A percentile compares a stretch with the other conserved stretches of the same genome.
phyloP scores from a whole-genome alignment of 2,329 filamentous ascomycete species.

The Ceratocystis destructans region DNA sequence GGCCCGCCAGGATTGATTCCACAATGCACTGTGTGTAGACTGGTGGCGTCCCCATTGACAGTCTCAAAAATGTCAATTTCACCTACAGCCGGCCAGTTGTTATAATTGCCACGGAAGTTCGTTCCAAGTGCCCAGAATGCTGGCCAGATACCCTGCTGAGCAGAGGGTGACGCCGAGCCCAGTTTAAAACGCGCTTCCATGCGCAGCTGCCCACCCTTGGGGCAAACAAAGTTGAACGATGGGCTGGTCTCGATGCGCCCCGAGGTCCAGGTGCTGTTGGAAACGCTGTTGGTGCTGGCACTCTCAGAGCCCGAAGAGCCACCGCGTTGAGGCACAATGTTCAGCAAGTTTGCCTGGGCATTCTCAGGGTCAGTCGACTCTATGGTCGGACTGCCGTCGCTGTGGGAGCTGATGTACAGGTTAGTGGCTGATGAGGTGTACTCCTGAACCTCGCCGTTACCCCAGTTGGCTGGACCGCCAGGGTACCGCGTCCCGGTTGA shows the following conservation, averaged over 20 bases:
- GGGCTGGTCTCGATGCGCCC: constrained; percentile 31
- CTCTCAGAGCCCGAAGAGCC: background rate
- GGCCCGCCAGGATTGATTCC: constrained; percentile 29
- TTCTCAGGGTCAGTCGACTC: background rate
- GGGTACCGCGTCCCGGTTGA: constrained; percentile 34
- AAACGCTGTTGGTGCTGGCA: constrained; percentile 15
- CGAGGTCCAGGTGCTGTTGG: constrained; percentile 30
- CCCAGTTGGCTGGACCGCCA: constrained; percentile 34
- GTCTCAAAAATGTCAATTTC: constrained; percentile 36
- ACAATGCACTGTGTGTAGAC: constrained; percentile 32
- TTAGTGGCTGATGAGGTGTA: constrained; percentile 32
- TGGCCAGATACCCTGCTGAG: constrained; percentile 33
- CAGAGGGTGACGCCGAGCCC: constrained; percentile 22
- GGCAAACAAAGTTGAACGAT: constrained; percentile 27
- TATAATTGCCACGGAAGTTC: constrained; percentile 28
- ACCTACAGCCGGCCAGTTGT: constrained; percentile 31
- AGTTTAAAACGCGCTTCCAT: constrained; percentile 30
- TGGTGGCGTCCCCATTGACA: constrained; percentile 28
- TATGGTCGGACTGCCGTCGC: constrained; percentile 21
- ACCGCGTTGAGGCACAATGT: constrained; percentile 15
- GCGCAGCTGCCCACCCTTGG: constrained; percentile 26
- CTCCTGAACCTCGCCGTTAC: constrained; percentile 35
- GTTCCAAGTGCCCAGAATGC: constrained; percentile 35
- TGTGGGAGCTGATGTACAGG: constrained; percentile 25
- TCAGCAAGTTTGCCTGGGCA: background rate